These are phyloP conservation scores for Spergularia azorica DNA, from an alignment of 179 eudicot species.

Conservation along the genomic window DNA sequence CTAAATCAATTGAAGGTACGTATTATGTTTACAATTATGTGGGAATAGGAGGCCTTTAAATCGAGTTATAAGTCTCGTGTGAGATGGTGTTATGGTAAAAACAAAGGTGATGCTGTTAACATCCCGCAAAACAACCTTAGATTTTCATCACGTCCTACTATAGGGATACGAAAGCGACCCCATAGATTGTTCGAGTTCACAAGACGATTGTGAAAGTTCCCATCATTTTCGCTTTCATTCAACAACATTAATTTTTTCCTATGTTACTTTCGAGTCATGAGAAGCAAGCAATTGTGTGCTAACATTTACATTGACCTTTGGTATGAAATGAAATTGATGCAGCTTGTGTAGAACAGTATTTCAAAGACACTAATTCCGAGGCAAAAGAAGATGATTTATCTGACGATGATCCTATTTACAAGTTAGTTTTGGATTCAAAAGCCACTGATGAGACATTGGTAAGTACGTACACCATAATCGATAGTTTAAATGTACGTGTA, in stretches of 20 bases:
- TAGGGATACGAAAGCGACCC: conserved; percentile 13
- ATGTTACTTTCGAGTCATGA: not conserved
- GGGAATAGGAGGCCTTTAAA: not conserved
- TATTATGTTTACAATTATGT: not conserved
- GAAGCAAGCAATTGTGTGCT: not conserved
- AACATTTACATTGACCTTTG: not conserved
- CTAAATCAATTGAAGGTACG: conserved; percentile 68
- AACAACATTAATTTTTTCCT: not conserved
- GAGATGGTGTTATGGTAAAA: too few relatives aligned
- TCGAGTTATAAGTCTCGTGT: not conserved
- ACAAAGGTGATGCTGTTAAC: too few relatives aligned
- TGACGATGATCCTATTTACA: conserved; percentile 44
- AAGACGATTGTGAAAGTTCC: conserved; percentile 20
- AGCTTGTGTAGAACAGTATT: conserved; percentile 51
- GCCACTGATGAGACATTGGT: conserved; percentile 46
- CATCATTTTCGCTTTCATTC: conserved; percentile 15
- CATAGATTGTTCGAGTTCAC: conserved; percentile 8
- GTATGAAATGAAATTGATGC: conserved; percentile 25
- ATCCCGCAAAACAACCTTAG: too few relatives aligned
- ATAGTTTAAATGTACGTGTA: too few relatives aligned
- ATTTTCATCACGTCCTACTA: not conserved
- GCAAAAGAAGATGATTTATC: conserved; percentile 28
- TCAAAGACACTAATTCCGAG: conserved; percentile 27
- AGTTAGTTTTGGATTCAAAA: conserved; percentile 48
- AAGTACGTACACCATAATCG: not conserved